phyloP scores from a whole-genome alignment of 371 early-diverging fungal genomes.

The Haplosporangium sp. region DNA sequence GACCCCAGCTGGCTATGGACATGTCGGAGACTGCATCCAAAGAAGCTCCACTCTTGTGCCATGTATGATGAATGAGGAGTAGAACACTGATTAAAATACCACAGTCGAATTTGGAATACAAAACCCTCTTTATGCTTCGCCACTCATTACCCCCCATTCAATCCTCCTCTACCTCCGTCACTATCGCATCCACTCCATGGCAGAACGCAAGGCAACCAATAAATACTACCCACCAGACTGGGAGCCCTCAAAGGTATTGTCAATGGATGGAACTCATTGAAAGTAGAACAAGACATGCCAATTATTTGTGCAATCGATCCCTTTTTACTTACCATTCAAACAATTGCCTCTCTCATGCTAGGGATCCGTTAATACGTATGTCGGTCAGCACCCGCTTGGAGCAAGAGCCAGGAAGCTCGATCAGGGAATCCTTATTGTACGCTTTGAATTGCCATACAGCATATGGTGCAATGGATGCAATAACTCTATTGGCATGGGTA shows the following conservation, averaged over 20 bases:
- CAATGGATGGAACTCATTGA: background rate
- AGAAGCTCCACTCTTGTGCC: slow-evolving; percentile 36
- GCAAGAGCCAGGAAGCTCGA: slow-evolving; percentile 90
- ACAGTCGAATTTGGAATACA: too few species aligned
- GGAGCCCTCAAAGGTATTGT: slow-evolving; percentile 72
- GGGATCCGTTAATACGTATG: slow-evolving; percentile 86
- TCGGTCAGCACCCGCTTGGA: slow-evolving; percentile 90
- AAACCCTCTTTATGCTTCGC: too few species aligned
- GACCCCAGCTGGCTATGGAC: slow-evolving; percentile 23
- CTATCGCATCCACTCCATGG: slow-evolving; percentile 11
- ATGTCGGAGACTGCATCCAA: slow-evolving; percentile 25
- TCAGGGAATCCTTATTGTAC: slow-evolving; percentile 90
- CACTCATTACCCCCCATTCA: too few species aligned
- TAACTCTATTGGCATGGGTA: slow-evolving; percentile 88
- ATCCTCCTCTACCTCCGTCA: too few species aligned
- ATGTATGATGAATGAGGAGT: slow-evolving; percentile 1
- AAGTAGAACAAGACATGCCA: too few species aligned
- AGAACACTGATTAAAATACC: too few species aligned
- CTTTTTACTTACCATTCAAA: background rate
- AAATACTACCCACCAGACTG: slow-evolving; percentile 83
- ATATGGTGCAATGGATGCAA: slow-evolving; percentile 93
- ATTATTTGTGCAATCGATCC: background rate
- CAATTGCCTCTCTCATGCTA: slow-evolving; percentile 12
- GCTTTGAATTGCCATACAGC: slow-evolving; percentile 93
- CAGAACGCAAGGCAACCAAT: slow-evolving; percentile 58